Percentiles rank a stretch among this genome's conserved stretches.
Evolutionary conservation across 129 eudicot genomes (phyloP).

Genomic region (Pulicaria dysenterica): DNA sequence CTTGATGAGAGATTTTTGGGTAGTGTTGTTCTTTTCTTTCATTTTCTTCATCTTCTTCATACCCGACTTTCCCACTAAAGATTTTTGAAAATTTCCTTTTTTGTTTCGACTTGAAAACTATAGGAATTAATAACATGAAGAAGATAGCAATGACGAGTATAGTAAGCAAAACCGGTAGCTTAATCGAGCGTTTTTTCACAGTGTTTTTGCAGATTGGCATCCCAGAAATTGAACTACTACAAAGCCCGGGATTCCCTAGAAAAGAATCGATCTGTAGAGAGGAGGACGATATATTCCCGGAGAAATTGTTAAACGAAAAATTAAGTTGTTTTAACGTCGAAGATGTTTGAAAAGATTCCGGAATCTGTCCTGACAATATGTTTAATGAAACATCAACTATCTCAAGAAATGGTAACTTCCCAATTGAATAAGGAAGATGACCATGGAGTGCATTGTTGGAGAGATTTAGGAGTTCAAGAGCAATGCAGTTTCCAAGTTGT

Average conservation of each 20-base stretch:
- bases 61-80: constrained; percentile 26
- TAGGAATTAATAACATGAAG: constrained; percentile 41
- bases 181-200: constrained; percentile 28
- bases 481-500: constrained; percentile 78
- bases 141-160: constrained; percentile 47
- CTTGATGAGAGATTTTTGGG: constrained; percentile 58
- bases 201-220: constrained; percentile 44
- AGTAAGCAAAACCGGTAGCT: constrained; percentile 48
- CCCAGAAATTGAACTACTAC: constrained; percentile 66
- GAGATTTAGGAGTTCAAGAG: constrained; percentile 68
- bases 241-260: constrained; percentile 61
- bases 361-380: constrained; percentile 55
- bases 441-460: constrained; percentile 62
- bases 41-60: constrained; percentile 37
- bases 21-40: constrained; percentile 42
- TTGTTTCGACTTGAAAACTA: constrained; percentile 40
- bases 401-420: constrained; percentile 59
- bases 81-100: constrained; percentile 38
- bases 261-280: constrained; percentile 50
- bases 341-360: constrained; percentile 57
- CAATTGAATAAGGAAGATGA: constrained; percentile 54
- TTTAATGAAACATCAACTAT: constrained; percentile 66
- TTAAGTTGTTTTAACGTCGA: constrained; percentile 50
- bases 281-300: constrained; percentile 55
- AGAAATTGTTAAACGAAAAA: constrained; percentile 69